Percentiles rank a stretch among this genome's conserved stretches.
Evolutionary conservation across 164 flowering plant genomes (phyloP).

Genomic region (Platanus orientalis): DNA sequence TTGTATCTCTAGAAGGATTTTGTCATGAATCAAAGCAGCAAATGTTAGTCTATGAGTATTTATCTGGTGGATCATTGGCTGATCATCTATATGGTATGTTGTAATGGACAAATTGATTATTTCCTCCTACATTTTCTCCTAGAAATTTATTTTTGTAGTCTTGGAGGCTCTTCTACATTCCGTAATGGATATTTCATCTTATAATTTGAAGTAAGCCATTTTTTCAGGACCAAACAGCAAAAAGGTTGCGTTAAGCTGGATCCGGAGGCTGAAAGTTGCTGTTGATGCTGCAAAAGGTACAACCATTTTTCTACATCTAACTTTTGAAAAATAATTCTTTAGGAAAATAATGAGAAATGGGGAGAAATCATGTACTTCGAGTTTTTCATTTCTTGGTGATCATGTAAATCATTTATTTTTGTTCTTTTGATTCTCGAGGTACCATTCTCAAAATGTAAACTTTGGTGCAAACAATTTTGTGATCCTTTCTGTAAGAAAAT

Average conservation of each 20-base stretch:
- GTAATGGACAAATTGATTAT: not conserved
- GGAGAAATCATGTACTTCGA: not conserved
- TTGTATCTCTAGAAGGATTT: conserved; percentile 77
- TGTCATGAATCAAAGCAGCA: conserved; percentile 76
- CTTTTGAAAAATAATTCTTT: not conserved
- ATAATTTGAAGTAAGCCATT: not conserved
- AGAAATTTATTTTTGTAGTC: not conserved
- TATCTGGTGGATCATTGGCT: conserved; percentile 81
- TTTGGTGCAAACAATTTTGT: too few species aligned
- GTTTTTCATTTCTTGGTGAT: not conserved
- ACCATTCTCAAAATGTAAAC: too few species aligned
- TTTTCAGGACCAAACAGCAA: conserved; percentile 58
- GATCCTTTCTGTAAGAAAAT: too few species aligned
- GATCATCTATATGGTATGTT: conserved; percentile 75
- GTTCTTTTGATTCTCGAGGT: too few species aligned
- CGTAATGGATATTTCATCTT: not conserved
- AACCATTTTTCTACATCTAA: not conserved
- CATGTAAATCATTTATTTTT: too few species aligned
- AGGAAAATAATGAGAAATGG: not conserved
- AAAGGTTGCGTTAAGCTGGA: conserved; percentile 66
- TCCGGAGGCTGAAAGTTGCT: conserved; percentile 76
- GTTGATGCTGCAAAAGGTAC: conserved; percentile 90
- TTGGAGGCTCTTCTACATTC: not conserved
- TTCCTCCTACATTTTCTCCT: not conserved
- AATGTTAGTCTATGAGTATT: conserved; percentile 76